Conservation (phyloP, 208 protist genomes). For the Plasmodiophora brassicae region DNA sequence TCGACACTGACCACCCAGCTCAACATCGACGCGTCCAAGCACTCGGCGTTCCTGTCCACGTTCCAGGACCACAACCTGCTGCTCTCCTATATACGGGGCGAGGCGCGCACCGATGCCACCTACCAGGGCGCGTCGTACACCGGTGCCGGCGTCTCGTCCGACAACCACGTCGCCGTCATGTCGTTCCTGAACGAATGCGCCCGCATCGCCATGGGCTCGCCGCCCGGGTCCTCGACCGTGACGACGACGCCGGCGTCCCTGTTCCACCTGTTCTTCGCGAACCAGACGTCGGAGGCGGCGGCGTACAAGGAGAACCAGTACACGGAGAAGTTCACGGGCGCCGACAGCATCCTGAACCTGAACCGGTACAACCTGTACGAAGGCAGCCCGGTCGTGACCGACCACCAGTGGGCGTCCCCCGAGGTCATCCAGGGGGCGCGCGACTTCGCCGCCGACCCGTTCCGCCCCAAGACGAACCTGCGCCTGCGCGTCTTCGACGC, state of each 20-base stretch:
- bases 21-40: background rate
- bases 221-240: background rate
- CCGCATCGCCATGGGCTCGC: background rate
- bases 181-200: background rate
- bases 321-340: background rate
- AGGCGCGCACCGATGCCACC: background rate
- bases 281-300: background rate
- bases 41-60: background rate
- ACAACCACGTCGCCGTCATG: background rate
- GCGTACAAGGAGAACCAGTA: background rate
- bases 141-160: background rate
- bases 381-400: background rate
- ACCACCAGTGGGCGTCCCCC: background rate
- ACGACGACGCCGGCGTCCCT: background rate
- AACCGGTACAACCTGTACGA: background rate
- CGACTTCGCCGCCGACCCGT: background rate
- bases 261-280: background rate
- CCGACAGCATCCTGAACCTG: background rate
- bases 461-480: background rate
- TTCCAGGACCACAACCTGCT: background rate
- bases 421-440: background rate
- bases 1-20: background rate
- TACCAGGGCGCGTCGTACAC: background rate
- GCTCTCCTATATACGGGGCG: background rate
- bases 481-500: background rate